Evolutionary conservation across 1,139 yeast species (phyloP).

Genomic region (Geotrichum bryndzae): DNA sequence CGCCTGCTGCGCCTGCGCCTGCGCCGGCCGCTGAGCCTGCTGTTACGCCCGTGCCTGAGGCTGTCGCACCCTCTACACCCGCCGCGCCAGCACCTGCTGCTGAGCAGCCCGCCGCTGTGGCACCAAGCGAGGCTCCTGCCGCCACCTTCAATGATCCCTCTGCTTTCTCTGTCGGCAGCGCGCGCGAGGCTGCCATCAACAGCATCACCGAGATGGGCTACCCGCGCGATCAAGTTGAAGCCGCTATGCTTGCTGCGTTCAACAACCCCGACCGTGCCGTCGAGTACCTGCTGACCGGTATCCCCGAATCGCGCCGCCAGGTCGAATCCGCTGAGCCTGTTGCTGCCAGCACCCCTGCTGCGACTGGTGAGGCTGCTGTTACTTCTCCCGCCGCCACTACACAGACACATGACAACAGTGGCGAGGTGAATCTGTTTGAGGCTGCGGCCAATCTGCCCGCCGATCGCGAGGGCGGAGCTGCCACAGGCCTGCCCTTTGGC

Average conservation of each 20-base stretch:
- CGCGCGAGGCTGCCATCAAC: conserved; percentile 61
- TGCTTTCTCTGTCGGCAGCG: conserved; percentile 52
- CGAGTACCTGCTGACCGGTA: conserved; percentile 84
- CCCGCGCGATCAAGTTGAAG: conserved; percentile 78
- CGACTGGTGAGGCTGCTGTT: conserved; percentile 22
- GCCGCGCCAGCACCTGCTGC: conserved; percentile 31
- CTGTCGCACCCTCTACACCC: conserved; percentile 24
- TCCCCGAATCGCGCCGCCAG: conserved; percentile 59
- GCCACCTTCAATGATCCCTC: conserved; percentile 32
- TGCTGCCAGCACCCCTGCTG: conserved; percentile 27
- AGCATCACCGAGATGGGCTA: conserved; percentile 97
- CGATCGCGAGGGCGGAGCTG: conserved; percentile 28
- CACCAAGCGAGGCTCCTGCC: conserved; percentile 21
- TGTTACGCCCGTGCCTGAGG: conserved; percentile 26
- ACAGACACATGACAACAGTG: conserved; percentile 36
- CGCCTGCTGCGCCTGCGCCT: conserved; percentile 23
- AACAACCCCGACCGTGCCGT: conserved; percentile 98
- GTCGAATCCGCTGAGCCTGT: conserved; percentile 26
- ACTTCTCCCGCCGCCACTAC: conserved; percentile 37
- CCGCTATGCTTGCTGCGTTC: conserved; percentile 90
- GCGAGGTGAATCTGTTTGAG: conserved; percentile 57
- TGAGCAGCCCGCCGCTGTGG: conserved; percentile 28
- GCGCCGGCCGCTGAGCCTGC: conserved; percentile 24
- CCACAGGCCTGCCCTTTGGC: conserved; percentile 23
- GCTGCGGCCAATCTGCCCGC: conserved; percentile 63